Percentiles rank a stretch among this genome's conserved stretches.
phyloP scores from a whole-genome alignment of 2,329 filamentous ascomycete species.

The Diaporthe sp. region DNA sequence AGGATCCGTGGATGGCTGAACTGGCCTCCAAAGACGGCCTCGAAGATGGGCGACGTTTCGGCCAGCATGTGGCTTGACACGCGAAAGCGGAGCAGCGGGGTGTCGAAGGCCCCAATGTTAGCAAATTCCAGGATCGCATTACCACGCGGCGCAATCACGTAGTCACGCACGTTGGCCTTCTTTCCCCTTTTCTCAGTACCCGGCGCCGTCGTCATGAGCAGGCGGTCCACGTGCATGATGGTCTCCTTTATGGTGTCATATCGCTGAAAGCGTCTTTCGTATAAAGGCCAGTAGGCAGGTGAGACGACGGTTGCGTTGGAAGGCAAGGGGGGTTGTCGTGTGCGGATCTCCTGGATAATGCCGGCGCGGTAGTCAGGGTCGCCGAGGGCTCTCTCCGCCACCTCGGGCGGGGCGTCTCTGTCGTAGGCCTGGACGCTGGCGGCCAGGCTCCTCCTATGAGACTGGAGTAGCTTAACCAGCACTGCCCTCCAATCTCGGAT shows the following conservation, averaged over 20 bases:
- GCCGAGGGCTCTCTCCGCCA: conserved; percentile 54
- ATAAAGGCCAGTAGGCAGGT: conserved; percentile 50
- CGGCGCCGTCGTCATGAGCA: conserved; percentile 53
- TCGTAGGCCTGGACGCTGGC: conserved; percentile 59
- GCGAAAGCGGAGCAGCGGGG: conserved; percentile 58
- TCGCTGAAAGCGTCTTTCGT: conserved; percentile 59
- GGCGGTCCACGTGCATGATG: conserved; percentile 49
- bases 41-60: conserved; percentile 63
- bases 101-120: conserved; percentile 49
- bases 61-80: conserved; percentile 62
- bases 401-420: conserved; percentile 53
- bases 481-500: conserved; percentile 57
- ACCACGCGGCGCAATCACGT: conserved; percentile 55
- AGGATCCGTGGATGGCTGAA: conserved; percentile 31
- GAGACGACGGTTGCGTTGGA: conserved; percentile 33
- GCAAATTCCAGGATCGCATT: conserved; percentile 64
- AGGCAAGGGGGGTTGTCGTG: not conserved
- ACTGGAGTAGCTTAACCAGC: conserved; percentile 53
- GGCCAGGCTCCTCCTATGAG: conserved; percentile 52
- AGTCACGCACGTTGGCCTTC: conserved; percentile 50
- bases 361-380: conserved; percentile 54
- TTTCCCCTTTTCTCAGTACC: conserved; percentile 50
- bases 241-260: conserved; percentile 57
- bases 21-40: conserved; percentile 53
- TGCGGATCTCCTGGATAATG: conserved; percentile 44